Evolutionary conservation across 768 basidiomycete species (phyloP), one percentile per base, ranked within the genome.

Genomic region (Boletus subcaerulescens): DNA sequence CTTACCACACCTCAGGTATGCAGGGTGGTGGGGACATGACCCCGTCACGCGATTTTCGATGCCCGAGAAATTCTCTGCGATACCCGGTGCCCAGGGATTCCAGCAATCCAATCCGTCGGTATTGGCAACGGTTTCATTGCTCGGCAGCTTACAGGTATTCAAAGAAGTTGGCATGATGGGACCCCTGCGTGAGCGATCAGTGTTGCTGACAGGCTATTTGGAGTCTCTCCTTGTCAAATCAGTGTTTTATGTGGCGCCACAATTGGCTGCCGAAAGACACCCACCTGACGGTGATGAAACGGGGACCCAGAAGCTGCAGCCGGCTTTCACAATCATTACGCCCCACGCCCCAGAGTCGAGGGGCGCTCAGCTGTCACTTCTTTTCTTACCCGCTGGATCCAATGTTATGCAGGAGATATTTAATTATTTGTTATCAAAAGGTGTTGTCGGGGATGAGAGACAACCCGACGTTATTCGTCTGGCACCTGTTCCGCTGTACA

Each of bases 21-120:
- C 93, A 39, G 97, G 97, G 43, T 99, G 97, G 97, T 99, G 96
- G 96, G 97, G 97, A 43, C 94, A 98, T 69, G 85, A 93, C 63
- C 79, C 86, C 29, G 66, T 76, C 50, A 95, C 93, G 38, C 87
- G 97, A 31, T 98, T 99, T 76, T 75, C 80, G 51, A 98, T 98
- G 96, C 87, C 89, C 26, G 77, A 87, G 13, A 76, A 66, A 48
- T 99, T 97, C 74, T 81, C 81, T 45, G 88, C 94, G 10, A 89
- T 91, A 58, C 80, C 78, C 18, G 97, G 97, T 51, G 97, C 97
- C 1, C 89, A 93, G 70, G 94, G 94, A 40, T 98, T 90, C 74
- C 95, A 97, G 68, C 89, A 96, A 71, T 98, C 95, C 38, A 98
- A 98, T 73, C 94, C 97, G 10, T 88, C 86, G 52, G 84, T 91